Evolutionary conservation across 768 basidiomycete genomes (phyloP).

Genomic region (Heimioporus sp.): DNA sequence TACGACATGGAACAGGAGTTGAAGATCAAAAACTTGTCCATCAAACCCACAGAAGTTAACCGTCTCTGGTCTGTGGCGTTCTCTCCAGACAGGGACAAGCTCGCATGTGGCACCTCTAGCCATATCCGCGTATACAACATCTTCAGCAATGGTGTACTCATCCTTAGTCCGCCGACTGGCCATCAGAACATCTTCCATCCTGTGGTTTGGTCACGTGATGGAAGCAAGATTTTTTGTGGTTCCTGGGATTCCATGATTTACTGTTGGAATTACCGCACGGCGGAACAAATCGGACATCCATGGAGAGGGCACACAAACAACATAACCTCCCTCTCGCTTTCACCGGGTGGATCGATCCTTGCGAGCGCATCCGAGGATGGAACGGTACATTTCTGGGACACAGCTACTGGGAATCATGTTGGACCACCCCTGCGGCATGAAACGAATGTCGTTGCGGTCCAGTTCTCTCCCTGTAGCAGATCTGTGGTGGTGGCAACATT

Average conservation of each 20-base stretch:
- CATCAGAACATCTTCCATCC: not conserved
- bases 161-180: not conserved
- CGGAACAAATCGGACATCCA: not conserved
- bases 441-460: accelerated
- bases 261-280: constrained; percentile 1
- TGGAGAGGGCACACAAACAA: not conserved
- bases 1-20: not conserved
- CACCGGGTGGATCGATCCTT: not conserved
- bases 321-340: no score
- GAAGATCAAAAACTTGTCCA: not conserved
- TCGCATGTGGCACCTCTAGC: not conserved
- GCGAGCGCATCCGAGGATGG: not conserved
- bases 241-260: not conserved
- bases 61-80: not conserved
- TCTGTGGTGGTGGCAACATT: not conserved
- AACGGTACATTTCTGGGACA: not conserved
- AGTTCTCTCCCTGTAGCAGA: constrained; percentile 6
- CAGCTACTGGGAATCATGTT: not conserved
- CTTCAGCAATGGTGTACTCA: not conserved
- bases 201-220: constrained; percentile 1
- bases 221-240: not conserved
- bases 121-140: constrained; percentile 1
- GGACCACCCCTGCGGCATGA: not conserved
- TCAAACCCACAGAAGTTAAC: not conserved
- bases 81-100: not conserved